These are phyloP conservation scores for Agrocybe chaxingu DNA, from an alignment of 768 basidiomycete species.

Conservation along the genomic window DNA sequence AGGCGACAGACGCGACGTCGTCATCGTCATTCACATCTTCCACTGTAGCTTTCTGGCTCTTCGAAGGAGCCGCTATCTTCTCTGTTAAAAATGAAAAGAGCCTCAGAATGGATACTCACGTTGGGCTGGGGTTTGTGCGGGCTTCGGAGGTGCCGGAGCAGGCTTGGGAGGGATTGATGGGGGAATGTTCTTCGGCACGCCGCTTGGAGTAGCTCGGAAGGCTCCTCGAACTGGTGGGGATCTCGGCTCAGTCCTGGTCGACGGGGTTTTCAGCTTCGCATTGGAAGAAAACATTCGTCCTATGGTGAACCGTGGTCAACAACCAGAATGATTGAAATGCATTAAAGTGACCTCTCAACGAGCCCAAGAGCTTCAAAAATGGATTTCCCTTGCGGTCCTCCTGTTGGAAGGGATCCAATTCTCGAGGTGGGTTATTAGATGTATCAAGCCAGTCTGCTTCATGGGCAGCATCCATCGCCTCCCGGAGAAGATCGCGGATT, in stretches of 20 bases:
- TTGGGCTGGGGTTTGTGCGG: background rate
- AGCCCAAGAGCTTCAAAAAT: constrained; percentile 73
- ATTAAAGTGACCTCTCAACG: constrained; percentile 55
- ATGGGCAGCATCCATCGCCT: constrained; percentile 71
- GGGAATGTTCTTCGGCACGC: constrained; percentile 23
- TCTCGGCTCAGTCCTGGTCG: constrained; percentile 23
- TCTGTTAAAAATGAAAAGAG: background rate
- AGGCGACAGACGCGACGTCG: constrained; percentile 28
- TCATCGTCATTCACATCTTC: constrained; percentile 78
- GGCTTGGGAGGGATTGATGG: constrained; percentile 21
- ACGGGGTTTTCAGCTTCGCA: constrained; percentile 33
- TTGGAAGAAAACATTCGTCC: constrained; percentile 61
- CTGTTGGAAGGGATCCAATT: constrained; percentile 41
- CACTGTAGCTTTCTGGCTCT: constrained; percentile 48
- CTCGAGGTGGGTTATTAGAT: constrained; percentile 27
- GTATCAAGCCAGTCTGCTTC: constrained; percentile 60
- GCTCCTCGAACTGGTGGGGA: constrained; percentile 18
- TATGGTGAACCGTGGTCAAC: constrained; percentile 19
- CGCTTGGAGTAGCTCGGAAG: constrained; percentile 24
- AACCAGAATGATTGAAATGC: background rate
- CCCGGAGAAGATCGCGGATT: constrained; percentile 55
- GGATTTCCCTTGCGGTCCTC: constrained; percentile 69
- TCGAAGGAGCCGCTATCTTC: constrained; percentile 13
- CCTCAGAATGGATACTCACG: background rate
- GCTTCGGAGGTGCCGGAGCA: constrained; percentile 7